phyloP scores from a whole-genome alignment of 148 eudicot species.

The Drosera capensis region DNA sequence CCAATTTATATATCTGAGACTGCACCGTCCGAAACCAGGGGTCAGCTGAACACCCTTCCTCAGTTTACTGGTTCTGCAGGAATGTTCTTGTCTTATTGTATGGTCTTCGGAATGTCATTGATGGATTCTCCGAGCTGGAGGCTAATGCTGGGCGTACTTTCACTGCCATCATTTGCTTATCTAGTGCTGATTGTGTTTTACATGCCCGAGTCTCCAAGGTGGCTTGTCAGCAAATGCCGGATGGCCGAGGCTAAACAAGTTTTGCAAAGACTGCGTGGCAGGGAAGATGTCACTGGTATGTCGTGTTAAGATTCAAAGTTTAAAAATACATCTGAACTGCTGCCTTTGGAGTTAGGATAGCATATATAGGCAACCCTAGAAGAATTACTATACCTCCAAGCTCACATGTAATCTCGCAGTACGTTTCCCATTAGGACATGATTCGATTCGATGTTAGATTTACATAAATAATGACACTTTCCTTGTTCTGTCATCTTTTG shows the following conservation, averaged over 20 bases:
- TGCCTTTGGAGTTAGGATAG: not conserved
- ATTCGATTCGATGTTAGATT: not conserved
- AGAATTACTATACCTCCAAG: too few relatives aligned
- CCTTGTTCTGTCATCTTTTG: not conserved
- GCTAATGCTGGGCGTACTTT: slow-evolving; percentile 80
- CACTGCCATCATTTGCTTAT: slow-evolving; percentile 53
- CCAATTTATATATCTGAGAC: slow-evolving; percentile 93
- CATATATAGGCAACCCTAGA: not conserved
- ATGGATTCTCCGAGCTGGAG: slow-evolving; percentile 68
- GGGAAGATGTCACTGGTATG: slow-evolving; percentile 79
- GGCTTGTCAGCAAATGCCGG: slow-evolving; percentile 93
- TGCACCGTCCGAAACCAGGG: slow-evolving; percentile 84
- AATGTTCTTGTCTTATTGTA: slow-evolving; percentile 77
- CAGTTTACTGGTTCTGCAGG: slow-evolving; percentile 77
- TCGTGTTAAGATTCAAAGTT: not conserved
- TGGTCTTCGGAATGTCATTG: slow-evolving; percentile 84
- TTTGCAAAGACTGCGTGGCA: slow-evolving; percentile 48
- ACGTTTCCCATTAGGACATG: not conserved
- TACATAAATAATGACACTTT: not conserved
- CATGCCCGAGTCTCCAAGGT: slow-evolving; percentile 93
- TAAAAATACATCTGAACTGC: not conserved
- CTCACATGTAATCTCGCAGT: too few relatives aligned
- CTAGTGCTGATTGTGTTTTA: slow-evolving; percentile 38
- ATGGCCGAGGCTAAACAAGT: slow-evolving; percentile 74
- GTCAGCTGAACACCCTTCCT: slow-evolving; percentile 72